Base-by-base conservation (phyloP, 78 protist genomes). In the Cavenderia fasciculata region DNA sequence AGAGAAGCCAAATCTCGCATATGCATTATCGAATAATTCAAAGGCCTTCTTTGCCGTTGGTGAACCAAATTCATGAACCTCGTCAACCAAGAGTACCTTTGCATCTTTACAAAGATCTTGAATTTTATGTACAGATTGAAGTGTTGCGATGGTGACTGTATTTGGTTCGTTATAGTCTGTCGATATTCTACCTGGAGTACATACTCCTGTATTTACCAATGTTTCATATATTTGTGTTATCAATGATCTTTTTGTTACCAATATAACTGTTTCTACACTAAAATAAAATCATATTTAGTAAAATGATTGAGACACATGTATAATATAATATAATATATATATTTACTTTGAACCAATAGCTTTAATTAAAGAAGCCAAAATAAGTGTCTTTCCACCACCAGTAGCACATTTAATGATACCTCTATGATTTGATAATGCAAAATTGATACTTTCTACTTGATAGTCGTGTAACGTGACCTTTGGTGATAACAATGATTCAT, bases 371-470 rank as follows among this genome's bases (percentile, higher is more conserved):
- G 71, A 38, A 1, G 92, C 85, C 27, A 85, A 40, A 62, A 85
- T 85, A 46, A 85, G 29, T 21, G 92, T 85, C 59, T 85, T 85
- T 19, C 92, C 92, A 85, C 92, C 92, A 38, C 92, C 92, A 12
- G 92, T 85, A 25, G 92, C 92, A 74, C 92, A 85, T 49, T 85
- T 85, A 16, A 85, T 56, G 19, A 85, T 85, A 27, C 92, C 92
- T 52, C 92, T 70, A 69, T 74, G 92, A 62, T 85, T 74, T 7
- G 84, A n/a, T 27, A 85, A 36, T 19, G 92, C 92, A 40, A 85
- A 74, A 56, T 85, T 85, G 14, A 74, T 72, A 21, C 65, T 10
- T 0, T 85, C 86, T n/a, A 85, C 69, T 69, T 85, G 92, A 63
- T 34, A 85, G 14, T 85, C 92, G 27, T 78, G 68, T 49, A 78